Conservation (phyloP, 805 yeast genomes). For the Tetrapisispora taiwanensis region DNA sequence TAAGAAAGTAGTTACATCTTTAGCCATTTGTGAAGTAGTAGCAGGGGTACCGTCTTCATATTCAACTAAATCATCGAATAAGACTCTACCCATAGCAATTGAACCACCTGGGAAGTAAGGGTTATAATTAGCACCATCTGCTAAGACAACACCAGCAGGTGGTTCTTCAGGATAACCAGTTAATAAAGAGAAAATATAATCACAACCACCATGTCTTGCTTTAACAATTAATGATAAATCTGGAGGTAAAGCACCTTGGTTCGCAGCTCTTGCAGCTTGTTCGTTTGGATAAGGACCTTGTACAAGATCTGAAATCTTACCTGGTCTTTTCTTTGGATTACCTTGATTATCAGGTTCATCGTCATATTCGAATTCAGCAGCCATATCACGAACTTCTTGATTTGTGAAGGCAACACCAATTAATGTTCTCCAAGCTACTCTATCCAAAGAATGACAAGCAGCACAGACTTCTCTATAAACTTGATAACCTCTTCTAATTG, state of each 20-base stretch:
- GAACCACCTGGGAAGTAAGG: slow-evolving; percentile 99
- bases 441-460: slow-evolving; percentile 93
- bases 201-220: slow-evolving; percentile 98
- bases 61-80: slow-evolving; percentile 95
- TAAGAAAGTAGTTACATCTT: slow-evolving; percentile 91
- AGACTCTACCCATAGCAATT: slow-evolving; percentile 97
- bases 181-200: slow-evolving; percentile 86
- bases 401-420: slow-evolving; percentile 95
- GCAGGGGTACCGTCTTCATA: slow-evolving; percentile 99
- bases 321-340: slow-evolving; percentile 94
- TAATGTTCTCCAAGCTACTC: slow-evolving; percentile 96
- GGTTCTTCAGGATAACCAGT: slow-evolving; percentile 99
- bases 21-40: slow-evolving; percentile 97
- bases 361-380: slow-evolving; percentile 94
- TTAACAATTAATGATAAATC: slow-evolving; percentile 93
- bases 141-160: slow-evolving; percentile 91
- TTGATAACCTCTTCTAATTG: slow-evolving; percentile 97
- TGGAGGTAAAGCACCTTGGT: slow-evolving; percentile 98
- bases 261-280: slow-evolving; percentile 98
- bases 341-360: slow-evolving; percentile 99
- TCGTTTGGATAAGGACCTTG: slow-evolving; percentile 96
- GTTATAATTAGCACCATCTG: slow-evolving; percentile 94
- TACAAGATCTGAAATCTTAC: slow-evolving; percentile 90
- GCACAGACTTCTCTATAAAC: slow-evolving; percentile 99
- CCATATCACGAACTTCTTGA: slow-evolving; percentile 82